phyloP scores from a whole-genome alignment of 768 basidiomycete genomes.

The Psilocybe sp. region DNA sequence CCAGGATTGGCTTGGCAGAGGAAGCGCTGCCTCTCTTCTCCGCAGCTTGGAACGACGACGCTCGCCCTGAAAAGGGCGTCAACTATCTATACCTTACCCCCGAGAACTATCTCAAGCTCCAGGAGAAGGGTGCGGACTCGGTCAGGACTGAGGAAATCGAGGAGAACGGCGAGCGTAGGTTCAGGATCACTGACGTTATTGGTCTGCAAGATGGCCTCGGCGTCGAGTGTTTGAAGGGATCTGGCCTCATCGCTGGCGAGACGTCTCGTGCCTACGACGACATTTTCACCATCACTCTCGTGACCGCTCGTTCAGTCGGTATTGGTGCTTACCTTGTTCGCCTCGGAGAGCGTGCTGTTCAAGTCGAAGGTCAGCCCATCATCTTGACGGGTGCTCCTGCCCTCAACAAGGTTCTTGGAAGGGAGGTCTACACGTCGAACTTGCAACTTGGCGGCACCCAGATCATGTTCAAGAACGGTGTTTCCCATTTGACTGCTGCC shows the following conservation, averaged over 20 bases:
- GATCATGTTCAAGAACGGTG: slow-evolving; percentile 99
- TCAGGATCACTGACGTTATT: slow-evolving; percentile 95
- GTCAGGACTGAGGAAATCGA: slow-evolving; percentile 84
- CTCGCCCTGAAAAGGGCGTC: slow-evolving; percentile 90
- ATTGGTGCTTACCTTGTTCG: slow-evolving; percentile 99
- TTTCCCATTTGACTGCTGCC: slow-evolving; percentile 91
- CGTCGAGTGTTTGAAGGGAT: slow-evolving; percentile 93
- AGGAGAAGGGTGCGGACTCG: slow-evolving; percentile 77
- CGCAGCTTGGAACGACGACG: slow-evolving; percentile 83
- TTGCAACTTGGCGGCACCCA: slow-evolving; percentile 99
- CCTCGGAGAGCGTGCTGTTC: slow-evolving; percentile 94
- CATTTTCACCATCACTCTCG: slow-evolving; percentile 98
- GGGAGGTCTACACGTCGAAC: slow-evolving; percentile 98
- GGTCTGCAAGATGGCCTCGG: slow-evolving; percentile 97
- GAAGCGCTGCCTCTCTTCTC: slow-evolving; percentile 87
- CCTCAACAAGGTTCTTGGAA: slow-evolving; percentile 97
- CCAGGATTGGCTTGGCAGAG: slow-evolving; percentile 93
- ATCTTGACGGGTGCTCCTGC: slow-evolving; percentile 97
- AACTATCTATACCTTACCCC: slow-evolving; percentile 94
- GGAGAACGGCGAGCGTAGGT: slow-evolving; percentile 80
- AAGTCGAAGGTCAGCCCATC: slow-evolving; percentile 99
- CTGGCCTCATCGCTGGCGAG: slow-evolving; percentile 97
- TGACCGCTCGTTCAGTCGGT: slow-evolving; percentile 97
- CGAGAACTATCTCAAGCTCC: slow-evolving; percentile 85
- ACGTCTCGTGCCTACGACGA: slow-evolving; percentile 99